Conservation (phyloP, 2,329 filamentous ascomycete genomes). For the Nemania abortiva region DNA sequence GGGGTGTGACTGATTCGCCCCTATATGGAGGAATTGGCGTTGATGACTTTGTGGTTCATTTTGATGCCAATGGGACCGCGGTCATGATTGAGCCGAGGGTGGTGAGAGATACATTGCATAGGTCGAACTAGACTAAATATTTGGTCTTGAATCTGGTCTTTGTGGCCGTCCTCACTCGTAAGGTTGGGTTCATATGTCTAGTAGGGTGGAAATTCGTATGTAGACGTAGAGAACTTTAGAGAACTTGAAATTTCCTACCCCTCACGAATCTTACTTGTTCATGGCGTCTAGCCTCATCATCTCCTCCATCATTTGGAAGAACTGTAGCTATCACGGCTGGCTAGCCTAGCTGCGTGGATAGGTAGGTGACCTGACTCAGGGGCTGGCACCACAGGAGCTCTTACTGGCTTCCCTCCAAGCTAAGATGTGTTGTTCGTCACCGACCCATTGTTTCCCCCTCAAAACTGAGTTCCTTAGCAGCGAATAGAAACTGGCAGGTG, state of each 20-base stretch:
- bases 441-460: conserved; percentile 28
- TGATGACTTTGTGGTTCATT: conserved; percentile 33
- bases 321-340: conserved; percentile 2
- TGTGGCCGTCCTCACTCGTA: not conserved
- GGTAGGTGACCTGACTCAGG: conserved; percentile 16
- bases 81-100: conserved; percentile 25
- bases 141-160: not conserved
- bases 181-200: not conserved
- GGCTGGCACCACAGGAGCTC: not conserved
- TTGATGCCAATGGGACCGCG: conserved; percentile 24
- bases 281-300: not conserved
- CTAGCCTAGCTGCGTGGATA: conserved; percentile 15
- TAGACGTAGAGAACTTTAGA: not conserved
- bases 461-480: conserved; percentile 11
- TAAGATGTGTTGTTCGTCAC: conserved; percentile 26
- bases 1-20: conserved; percentile 16
- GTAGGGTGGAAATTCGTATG: not conserved
- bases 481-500: not conserved
- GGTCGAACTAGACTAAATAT: not conserved
- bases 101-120: conserved; percentile 24
- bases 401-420: conserved; percentile 2
- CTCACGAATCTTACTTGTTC: not conserved
- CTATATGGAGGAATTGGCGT: conserved; percentile 27
- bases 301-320: not conserved
- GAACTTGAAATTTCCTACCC: not conserved